Evolutionary conservation across 306 rosid species (phyloP).

Genomic region (Quercus rubra): DNA sequence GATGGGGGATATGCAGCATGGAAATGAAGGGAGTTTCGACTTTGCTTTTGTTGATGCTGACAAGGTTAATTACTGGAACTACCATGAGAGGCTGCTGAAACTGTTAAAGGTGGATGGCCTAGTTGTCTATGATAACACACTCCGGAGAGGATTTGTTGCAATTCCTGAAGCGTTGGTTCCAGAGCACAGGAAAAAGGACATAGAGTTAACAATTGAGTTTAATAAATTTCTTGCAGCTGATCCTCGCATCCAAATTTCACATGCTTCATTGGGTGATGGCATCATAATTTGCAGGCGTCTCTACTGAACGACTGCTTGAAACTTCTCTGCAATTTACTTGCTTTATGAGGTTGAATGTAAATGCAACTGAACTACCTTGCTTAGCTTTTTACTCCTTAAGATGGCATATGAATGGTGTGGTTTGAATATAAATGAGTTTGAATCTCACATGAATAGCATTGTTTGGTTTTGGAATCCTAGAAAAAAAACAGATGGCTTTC

Average conservation of each 20-base stretch:
- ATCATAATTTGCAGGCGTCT: conserved; percentile 46
- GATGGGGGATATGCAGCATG: conserved; percentile 18
- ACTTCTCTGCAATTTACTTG: no score
- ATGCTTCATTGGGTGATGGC: conserved; percentile 53
- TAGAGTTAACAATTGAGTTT: conserved; percentile 21
- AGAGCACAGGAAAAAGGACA: conserved; percentile 8
- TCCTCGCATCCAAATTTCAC: conserved; percentile 35
- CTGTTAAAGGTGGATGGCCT: conserved; percentile 51
- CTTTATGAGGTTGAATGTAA: no score
- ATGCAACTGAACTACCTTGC: no score
- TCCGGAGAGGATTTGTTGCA: conserved; percentile 54
- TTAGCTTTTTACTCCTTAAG: no score
- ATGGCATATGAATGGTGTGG: no score
- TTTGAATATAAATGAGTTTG: no score
- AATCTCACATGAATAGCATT: no score
- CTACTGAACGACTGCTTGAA: conserved; percentile 7
- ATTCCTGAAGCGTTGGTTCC: conserved; percentile 30
- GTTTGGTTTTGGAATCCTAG: no score
- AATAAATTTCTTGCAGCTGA: conserved; percentile 42
- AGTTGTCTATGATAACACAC: conserved; percentile 53
- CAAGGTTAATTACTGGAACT: conserved; percentile 47
- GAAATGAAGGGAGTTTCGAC: conserved; percentile 53
- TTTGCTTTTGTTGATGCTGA: conserved; percentile 58
- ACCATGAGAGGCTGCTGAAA: conserved; percentile 51
- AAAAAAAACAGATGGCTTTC: no score